Base-by-base conservation (phyloP, 139 green algal species). In the Coelastrella sp. region DNA sequence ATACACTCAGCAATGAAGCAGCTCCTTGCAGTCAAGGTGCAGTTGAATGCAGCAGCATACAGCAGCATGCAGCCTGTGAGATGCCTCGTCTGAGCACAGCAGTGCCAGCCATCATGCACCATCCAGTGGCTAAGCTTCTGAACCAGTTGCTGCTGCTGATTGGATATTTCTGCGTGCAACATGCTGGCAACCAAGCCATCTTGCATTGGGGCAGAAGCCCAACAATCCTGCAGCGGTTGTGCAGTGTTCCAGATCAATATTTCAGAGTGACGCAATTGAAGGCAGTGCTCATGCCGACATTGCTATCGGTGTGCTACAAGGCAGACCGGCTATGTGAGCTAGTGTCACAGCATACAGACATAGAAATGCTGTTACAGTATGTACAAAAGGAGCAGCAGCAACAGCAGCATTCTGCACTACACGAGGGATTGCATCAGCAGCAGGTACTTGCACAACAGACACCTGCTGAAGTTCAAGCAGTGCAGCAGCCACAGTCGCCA, bases 201-300 rank as follows among this genome's bases (percentile, higher is more conserved):
- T 88, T 94, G 78, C 41, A 83, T 53, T 94, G 90, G 89, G 91
- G 91, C 25, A 85, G 89, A 43, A 76, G 62, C 60, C 86, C 89
- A 9, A 93, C 51, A 21, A 71, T 93, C 13, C 66, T 92, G 63
- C 93, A 95, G 73, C 90, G 93, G 23, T 88, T 92, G 51, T 90
- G 87, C 40, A 79, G 67, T 9, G 79, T 93, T 59, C 90, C 92
- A 6, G 85, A 76, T 30, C 53, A 45, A 11, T 90, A 92, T 83
- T 78, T 86, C 8, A 76, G 40, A 38, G 59, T 88, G 9, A 68
- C 68, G 40, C 32, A 81, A 37, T 78, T 92, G 73, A 25, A 23
- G 8, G 77, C 86, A 81, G 89, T 93, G 32, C 68, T 89, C 5
- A 68, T 89, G 78, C 87, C 89, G 9, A 92, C 88, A 19, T 79